Evolutionary conservation across 1,284 basidiomycete species (phyloP), one percentile per base, ranked within the genome.

Genomic region (Tausonia pullulans): DNA sequence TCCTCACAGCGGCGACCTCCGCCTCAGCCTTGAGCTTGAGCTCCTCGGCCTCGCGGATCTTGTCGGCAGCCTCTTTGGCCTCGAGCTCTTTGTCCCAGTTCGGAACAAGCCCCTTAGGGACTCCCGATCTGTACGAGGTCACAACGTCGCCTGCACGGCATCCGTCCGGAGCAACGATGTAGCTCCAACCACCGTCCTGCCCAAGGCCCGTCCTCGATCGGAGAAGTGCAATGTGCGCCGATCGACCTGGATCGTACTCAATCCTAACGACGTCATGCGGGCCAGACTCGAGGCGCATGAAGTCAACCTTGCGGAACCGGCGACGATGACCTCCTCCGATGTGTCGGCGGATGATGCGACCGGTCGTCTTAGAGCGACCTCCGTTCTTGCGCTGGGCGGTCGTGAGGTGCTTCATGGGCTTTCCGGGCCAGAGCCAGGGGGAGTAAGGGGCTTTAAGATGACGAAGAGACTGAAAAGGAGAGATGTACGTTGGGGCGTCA

Each of bases 161-260:
- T 4, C 90, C 91, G 68, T 96, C 90, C 1, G 90, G 87, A 0
- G 95, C 93, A 59, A 98, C 79, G 71, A 98, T 94, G 75, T 98
- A 98, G 72, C 84, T 88, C 72, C 75, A 79, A 4, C 76, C 76
- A 43, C 61, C 65, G n/a, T 50, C 40, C 7, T 14, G 5, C 5
- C 65, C 65, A 14, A 43, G 43, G 10, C 65, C 65, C 43, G 64
- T 65, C 16, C 65, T 51, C 46, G 44, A 46, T 11, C 61, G 51
- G 69, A 98, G 74, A 62, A 98, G 82, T 1, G 95, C 95, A 72
- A 98, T 94, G 76, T 98, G 96, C 3, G 90, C 91, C 54, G 87
- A 89, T 60, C 95, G 82, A 45, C 90, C 89, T 0, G 95, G 95
- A 79, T 98, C 95, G 75, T 97, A 98, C 77, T 98, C 95, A 71